These are phyloP conservation scores for Cercophora sp. DNA, from an alignment of 495 filamentous ascomycete species.

Conservation along the genomic window DNA sequence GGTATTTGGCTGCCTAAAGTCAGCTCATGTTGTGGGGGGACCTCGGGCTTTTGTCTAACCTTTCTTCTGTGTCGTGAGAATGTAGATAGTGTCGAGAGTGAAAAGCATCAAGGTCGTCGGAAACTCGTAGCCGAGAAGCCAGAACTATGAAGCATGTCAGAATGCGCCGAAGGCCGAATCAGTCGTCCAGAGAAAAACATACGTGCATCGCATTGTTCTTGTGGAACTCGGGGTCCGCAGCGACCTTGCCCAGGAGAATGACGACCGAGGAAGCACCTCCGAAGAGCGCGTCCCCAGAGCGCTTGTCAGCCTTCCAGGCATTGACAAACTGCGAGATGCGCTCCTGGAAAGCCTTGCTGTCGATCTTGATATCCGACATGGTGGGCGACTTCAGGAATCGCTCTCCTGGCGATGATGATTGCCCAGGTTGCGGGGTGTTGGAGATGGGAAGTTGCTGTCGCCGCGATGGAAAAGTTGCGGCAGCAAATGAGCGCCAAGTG, in stretches of 20 bases:
- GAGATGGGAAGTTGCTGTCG: slow-evolving; percentile 15
- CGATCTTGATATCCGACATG: slow-evolving; percentile 76
- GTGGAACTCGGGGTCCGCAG: slow-evolving; percentile 74
- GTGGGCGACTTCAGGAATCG: slow-evolving; percentile 29
- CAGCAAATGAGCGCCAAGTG: slow-evolving; percentile 12
- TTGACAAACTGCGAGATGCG: slow-evolving; percentile 79
- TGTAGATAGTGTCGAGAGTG: slow-evolving; percentile 79
- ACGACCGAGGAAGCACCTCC: slow-evolving; percentile 79
- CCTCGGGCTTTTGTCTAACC: slow-evolving; percentile 44
- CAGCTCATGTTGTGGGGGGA: slow-evolving; percentile 8
- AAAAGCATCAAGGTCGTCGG: slow-evolving; percentile 90
- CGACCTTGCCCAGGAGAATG: slow-evolving; percentile 89
- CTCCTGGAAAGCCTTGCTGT: slow-evolving; percentile 85
- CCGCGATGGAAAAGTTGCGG: slow-evolving; percentile 13
- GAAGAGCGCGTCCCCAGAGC: slow-evolving; percentile 75
- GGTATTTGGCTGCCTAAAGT: slow-evolving; percentile 69
- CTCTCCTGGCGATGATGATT: slow-evolving; percentile 26
- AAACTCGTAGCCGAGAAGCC: slow-evolving; percentile 98
- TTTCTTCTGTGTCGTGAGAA: slow-evolving; percentile 96
- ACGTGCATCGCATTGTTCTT: slow-evolving; percentile 97
- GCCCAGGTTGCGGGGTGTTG: slow-evolving; percentile 12
- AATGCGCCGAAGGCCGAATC: slow-evolving; percentile 4
- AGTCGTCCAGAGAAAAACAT: slow-evolving; percentile 39
- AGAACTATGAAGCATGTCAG: slow-evolving; percentile 62
- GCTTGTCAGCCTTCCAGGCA: slow-evolving; percentile 94